Evolutionary conservation across 805 yeast species (phyloP).

Genomic region (Candida ficus): DNA sequence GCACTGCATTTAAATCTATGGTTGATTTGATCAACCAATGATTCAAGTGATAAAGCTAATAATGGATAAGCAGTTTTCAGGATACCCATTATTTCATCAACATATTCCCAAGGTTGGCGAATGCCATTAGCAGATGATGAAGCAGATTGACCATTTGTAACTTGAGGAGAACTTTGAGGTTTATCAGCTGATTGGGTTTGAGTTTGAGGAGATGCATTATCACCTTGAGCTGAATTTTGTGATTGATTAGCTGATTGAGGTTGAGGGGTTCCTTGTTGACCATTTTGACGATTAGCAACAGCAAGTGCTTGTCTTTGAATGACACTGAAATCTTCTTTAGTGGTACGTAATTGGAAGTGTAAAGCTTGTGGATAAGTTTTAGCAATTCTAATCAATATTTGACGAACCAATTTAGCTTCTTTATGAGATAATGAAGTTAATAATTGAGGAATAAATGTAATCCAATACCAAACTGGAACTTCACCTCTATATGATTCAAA

Average conservation of each 20-base stretch:
- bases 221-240: neutral
- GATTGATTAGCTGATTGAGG: conserved; percentile 11
- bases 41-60: conserved; percentile 86
- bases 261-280: conserved; percentile 10
- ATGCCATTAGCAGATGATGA: conserved; percentile 19
- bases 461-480: conserved; percentile 99
- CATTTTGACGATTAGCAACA: conserved; percentile 33
- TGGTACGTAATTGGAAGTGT: conserved; percentile 92
- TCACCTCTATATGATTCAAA: conserved; percentile 93
- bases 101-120: conserved; percentile 92
- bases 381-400: conserved; percentile 84
- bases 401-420: conserved; percentile 87
- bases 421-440: conserved; percentile 84
- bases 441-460: conserved; percentile 92
- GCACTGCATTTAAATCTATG: conserved; percentile 90
- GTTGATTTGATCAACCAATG: conserved; percentile 90
- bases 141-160: conserved; percentile 4
- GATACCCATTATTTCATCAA: conserved; percentile 89
- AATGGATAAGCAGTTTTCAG: conserved; percentile 95
- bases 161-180: conserved; percentile 7
- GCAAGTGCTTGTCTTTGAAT: conserved; percentile 71
- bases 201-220: conserved; percentile 3
- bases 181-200: conserved; percentile 7
- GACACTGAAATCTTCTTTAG: conserved; percentile 88
- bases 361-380: conserved; percentile 96